Percentiles rank a stretch among this genome's conserved stretches.
Conservation (phyloP, 306 rosid species). For the Abrus precatorius region DNA sequence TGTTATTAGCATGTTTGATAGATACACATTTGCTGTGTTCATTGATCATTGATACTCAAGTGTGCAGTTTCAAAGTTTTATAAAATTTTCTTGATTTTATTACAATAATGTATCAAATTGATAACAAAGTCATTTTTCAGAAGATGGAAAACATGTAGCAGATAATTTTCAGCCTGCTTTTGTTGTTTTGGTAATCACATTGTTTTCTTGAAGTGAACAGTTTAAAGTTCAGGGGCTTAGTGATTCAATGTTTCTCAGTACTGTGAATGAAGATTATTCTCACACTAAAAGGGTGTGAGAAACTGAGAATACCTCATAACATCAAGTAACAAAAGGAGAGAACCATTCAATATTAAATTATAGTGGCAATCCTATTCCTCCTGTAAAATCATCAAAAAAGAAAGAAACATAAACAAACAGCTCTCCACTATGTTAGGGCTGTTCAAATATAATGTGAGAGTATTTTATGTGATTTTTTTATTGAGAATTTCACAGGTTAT, state of each 20-base stretch:
- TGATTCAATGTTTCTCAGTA: not conserved
- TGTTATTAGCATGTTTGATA: slow-evolving; percentile 32
- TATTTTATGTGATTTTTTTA: slow-evolving; percentile 1
- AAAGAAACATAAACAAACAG: not conserved
- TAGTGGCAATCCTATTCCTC: not conserved
- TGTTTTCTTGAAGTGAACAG: not conserved
- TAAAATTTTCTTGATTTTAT: slow-evolving; percentile 21
- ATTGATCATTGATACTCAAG: not conserved
- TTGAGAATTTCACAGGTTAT: slow-evolving; percentile 2
- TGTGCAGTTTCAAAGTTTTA: slow-evolving; percentile 13
- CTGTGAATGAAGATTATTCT: not conserved
- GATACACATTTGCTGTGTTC: not conserved
- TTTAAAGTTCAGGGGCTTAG: not conserved
- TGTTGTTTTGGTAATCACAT: not conserved
- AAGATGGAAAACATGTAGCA: not conserved
- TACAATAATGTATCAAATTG: not conserved
- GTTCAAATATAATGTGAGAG: not conserved
- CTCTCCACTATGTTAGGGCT: not conserved
- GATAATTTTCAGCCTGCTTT: not conserved
- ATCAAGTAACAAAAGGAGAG: not conserved
- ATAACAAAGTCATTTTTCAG: not conserved
- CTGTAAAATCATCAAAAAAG: not conserved
- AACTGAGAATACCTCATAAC: not conserved
- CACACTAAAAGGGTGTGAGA: not conserved
- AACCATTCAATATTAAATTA: slow-evolving; percentile 11